Evolutionary conservation across 73 alveolate genomes (phyloP), one percentile per base, ranked within the genome.

Genomic region (Stentor roeselii): DNA sequence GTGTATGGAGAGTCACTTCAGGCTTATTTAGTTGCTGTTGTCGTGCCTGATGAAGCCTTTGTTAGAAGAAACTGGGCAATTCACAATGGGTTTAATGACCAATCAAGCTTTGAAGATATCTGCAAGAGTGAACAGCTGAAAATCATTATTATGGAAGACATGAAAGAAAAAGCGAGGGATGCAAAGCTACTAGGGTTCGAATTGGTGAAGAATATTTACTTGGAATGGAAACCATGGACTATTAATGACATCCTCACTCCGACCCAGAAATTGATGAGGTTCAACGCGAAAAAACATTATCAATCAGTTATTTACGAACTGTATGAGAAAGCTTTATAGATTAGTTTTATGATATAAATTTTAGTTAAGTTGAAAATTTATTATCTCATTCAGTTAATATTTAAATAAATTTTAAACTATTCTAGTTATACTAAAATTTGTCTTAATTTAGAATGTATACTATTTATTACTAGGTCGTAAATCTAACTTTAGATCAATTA

Each of bases 151-250:
- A 14, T 90, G 32, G 76, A 84, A 31, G 84, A 90, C 50, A 88
- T 90, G 91, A 78, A 42, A 6, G 59, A 59, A 36, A 84, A 59
- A 30, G 92, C 95, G 60, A 90, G 89, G 76, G 60, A 50, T 3
- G 87, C 87, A 77, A 92, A 92, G 82, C 80, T 95, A 36, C 86
- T 80, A 60, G 97, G 98, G 3, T 85, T 95, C 77, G 99, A 95
- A 88, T 86, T 88, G 59, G 86, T 93, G 34, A 94, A 95, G 90
- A 91, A 93, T 61, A 59, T 95, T 36, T 88, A 86, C 82, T 67
- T 67, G 82, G 74, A 58, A 58, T 21, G 27, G 27, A 58, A 0
- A 21, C 74, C 74, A 58, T 58, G 74, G 27, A 58, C 74, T n/a
- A n/a, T 31, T 58, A 31, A 58, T 21, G 27, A 58, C 27, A 21